phyloP scores from a whole-genome alignment of 2,329 filamentous ascomycete genomes.

The Dendrostoma leiphaemia region DNA sequence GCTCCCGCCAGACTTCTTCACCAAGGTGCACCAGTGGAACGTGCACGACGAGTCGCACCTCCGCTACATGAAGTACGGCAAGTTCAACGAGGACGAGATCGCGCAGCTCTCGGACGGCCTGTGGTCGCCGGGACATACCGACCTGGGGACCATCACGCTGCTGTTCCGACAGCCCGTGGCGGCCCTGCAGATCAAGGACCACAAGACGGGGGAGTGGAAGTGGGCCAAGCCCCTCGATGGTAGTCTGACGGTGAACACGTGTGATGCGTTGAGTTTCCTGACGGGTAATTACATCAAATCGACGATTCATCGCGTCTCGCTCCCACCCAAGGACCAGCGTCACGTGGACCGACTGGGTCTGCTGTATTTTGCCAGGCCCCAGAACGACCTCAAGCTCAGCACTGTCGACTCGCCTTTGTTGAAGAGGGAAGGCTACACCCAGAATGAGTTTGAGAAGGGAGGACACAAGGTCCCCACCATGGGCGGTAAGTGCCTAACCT shows the following conservation, averaged over 20 bases:
- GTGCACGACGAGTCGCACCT: slow-evolving; percentile 52
- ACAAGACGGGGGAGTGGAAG: slow-evolving; percentile 40
- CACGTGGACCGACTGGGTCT: slow-evolving; percentile 47
- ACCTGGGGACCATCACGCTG: slow-evolving; percentile 50
- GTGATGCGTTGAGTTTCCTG: slow-evolving; percentile 41
- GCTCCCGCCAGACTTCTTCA: slow-evolving; percentile 53
- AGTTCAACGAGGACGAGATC: slow-evolving; percentile 45
- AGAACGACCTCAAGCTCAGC: slow-evolving; percentile 36
- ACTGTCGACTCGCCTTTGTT: slow-evolving; percentile 38
- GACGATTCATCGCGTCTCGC: slow-evolving; percentile 34
- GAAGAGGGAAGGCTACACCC: slow-evolving; percentile 29
- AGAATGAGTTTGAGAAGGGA: slow-evolving; percentile 37
- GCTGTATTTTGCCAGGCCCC: slow-evolving; percentile 48
- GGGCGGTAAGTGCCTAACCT: slow-evolving; percentile 24
- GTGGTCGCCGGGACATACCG: slow-evolving; percentile 44
- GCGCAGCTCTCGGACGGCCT: slow-evolving; percentile 37
- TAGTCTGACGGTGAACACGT: slow-evolving; percentile 46
- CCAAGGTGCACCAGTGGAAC: slow-evolving; percentile 47
- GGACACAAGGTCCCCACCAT: slow-evolving; percentile 31
- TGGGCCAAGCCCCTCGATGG: slow-evolving; percentile 42
- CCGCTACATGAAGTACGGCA: slow-evolving; percentile 59
- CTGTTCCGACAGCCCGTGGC: slow-evolving; percentile 55
- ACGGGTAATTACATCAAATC: slow-evolving; percentile 41
- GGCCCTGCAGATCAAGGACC: slow-evolving; percentile 46
- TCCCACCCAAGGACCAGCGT: slow-evolving; percentile 39